phyloP scores from a whole-genome alignment of 768 basidiomycete species.

The Podaxis sp. region DNA sequence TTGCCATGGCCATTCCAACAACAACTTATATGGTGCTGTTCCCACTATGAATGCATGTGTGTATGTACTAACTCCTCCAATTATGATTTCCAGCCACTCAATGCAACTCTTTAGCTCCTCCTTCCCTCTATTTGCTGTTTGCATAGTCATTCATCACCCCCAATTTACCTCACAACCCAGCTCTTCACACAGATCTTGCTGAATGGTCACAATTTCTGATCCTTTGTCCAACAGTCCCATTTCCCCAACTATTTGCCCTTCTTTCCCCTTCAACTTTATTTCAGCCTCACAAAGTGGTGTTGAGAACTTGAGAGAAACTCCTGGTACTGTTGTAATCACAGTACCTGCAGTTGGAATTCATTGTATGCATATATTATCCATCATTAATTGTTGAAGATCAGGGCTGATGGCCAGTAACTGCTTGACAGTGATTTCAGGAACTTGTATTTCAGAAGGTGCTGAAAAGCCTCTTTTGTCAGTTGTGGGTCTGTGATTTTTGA shows the following conservation, averaged over 20 bases:
- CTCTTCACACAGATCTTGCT: slow-evolving; percentile 18
- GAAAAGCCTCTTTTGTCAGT: not conserved
- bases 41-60: no score
- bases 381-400: slow-evolving; percentile 14
- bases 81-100: slow-evolving; percentile 15
- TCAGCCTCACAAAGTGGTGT: not conserved
- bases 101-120: slow-evolving; percentile 18
- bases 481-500: slow-evolving; percentile 15
- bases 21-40: no score
- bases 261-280: not conserved
- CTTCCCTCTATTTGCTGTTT: slow-evolving; percentile 21
- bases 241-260: not conserved
- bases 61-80: no score
- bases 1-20: no score
- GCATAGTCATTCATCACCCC: slow-evolving; percentile 21
- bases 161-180: slow-evolving; percentile 16
- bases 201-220: slow-evolving; percentile 26
- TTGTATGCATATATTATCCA: slow-evolving; percentile 6
- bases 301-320: slow-evolving; percentile 7
- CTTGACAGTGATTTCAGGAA: slow-evolving; percentile 13
- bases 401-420: slow-evolving; percentile 20
- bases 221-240: slow-evolving; percentile 20
- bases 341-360: not conserved
- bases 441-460: slow-evolving; percentile 5
- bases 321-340: not conserved